Evolutionary conservation across 1,284 basidiomycete species (phyloP).

Genomic region (Ceratobasidium sp.): DNA sequence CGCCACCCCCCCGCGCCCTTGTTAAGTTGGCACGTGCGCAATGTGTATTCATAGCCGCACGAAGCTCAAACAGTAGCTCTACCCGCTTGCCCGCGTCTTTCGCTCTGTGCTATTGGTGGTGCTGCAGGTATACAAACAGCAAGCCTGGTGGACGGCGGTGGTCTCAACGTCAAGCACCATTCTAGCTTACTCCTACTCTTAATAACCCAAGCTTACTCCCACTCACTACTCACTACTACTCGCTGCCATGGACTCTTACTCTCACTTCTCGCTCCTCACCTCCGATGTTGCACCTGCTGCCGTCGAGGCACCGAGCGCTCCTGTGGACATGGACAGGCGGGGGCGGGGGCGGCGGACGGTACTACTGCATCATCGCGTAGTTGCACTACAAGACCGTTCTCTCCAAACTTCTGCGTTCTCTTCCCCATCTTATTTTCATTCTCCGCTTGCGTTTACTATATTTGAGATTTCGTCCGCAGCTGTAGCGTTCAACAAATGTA

Average conservation of each 20-base stretch:
- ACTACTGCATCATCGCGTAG: background rate
- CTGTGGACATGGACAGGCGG: conserved; percentile 2
- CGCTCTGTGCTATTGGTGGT: no score
- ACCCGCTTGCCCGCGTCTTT: no score
- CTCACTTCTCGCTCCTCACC: background rate
- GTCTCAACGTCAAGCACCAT: no score
- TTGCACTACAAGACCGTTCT: no score
- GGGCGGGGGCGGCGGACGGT: background rate
- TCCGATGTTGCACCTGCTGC: background rate
- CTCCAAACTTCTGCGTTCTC: background rate
- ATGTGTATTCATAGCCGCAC: no score
- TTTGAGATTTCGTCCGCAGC: background rate
- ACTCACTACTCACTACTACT: no score
- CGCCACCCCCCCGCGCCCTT: no score
- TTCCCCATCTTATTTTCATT: background rate
- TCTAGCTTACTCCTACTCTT: no score
- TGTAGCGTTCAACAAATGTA: background rate
- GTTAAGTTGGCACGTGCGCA: no score
- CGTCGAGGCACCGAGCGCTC: background rate
- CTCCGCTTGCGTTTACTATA: background rate
- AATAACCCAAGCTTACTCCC: background rate
- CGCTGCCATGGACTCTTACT: background rate
- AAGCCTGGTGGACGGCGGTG: no score
- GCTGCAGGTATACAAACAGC: no score
- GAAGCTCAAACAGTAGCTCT: no score